Conservation (phyloP, 2,329 filamentous ascomycete species). For the Aspergillus sojae region DNA sequence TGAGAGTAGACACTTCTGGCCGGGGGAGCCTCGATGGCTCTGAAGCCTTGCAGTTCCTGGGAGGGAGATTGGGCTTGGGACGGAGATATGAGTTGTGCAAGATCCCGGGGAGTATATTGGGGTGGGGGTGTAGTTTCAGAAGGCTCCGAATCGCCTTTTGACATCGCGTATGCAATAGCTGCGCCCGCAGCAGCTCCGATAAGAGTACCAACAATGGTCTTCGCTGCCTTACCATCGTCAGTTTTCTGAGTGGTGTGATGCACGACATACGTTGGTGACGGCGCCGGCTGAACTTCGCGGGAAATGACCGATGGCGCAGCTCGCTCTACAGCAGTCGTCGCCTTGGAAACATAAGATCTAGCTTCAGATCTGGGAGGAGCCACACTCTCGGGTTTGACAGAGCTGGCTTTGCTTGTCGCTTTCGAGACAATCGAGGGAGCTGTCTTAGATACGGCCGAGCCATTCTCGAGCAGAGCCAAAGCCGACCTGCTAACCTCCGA, state of each 20-base stretch:
- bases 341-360: slow-evolving; percentile 32
- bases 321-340: slow-evolving; percentile 27
- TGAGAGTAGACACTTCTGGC: slow-evolving; percentile 31
- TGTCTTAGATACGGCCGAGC: slow-evolving; percentile 33
- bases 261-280: slow-evolving; percentile 28
- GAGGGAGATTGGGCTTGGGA: slow-evolving; percentile 27
- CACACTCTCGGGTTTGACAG: slow-evolving; percentile 34
- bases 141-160: slow-evolving; percentile 56
- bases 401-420: slow-evolving; percentile 29
- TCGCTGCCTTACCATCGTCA: slow-evolving; percentile 51
- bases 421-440: slow-evolving; percentile 27
- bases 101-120: slow-evolving; percentile 29
- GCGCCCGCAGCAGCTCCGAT: slow-evolving; percentile 79
- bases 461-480: slow-evolving; percentile 40
- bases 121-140: slow-evolving; percentile 26
- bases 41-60: slow-evolving; percentile 28
- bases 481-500: slow-evolving; percentile 35
- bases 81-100: slow-evolving; percentile 26
- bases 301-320: slow-evolving; percentile 24
- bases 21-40: slow-evolving; percentile 37
- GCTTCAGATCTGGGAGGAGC: slow-evolving; percentile 32
- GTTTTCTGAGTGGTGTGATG: slow-evolving; percentile 28
- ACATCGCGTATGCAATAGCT: slow-evolving; percentile 74
- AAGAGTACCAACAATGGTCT: slow-evolving; percentile 72
- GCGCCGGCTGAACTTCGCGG: slow-evolving; percentile 23